Percentiles rank a stretch among this genome's conserved stretches.
Evolutionary conservation across 768 basidiomycete species (phyloP).

Genomic region (Wakefieldia striispora): DNA sequence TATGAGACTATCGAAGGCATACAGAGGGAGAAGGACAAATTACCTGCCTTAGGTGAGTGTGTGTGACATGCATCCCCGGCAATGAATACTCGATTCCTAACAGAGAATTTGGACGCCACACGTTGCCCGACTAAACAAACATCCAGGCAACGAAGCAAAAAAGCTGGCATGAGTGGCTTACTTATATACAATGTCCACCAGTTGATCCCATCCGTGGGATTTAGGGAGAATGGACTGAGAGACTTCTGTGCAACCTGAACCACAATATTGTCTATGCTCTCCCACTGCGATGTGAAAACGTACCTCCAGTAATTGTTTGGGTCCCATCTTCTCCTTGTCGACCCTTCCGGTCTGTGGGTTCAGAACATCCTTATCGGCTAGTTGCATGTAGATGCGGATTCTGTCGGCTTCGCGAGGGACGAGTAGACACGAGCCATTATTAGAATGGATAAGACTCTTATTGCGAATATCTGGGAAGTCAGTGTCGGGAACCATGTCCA

Average conservation of each 20-base stretch:
- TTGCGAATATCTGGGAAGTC: conserved; percentile 56
- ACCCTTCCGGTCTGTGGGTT: conserved; percentile 40
- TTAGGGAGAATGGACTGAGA: conserved; percentile 40
- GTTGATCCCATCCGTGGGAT: conserved; percentile 31
- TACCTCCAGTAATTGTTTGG: conserved; percentile 41
- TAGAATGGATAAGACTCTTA: conserved; percentile 48
- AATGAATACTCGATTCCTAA: conserved; percentile 50
- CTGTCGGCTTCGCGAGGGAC: conserved; percentile 50
- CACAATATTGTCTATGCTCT: background rate
- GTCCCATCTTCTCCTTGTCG: conserved; percentile 37
- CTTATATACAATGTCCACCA: conserved; percentile 55
- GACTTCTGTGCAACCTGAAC: conserved; percentile 38
- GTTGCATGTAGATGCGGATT: conserved; percentile 52
- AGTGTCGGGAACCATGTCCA: conserved; percentile 46
- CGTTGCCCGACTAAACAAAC: conserved; percentile 48
- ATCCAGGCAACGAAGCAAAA: background rate
- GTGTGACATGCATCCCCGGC: conserved; percentile 55
- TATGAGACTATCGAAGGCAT: conserved; percentile 7
- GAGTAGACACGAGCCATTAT: conserved; percentile 47
- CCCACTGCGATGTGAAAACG: background rate
- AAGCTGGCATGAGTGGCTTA: conserved; percentile 16
- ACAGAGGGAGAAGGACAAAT: background rate
- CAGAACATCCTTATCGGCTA: conserved; percentile 39
- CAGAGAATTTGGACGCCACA: conserved; percentile 49
- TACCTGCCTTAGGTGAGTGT: conserved; percentile 43